Base-by-base conservation (phyloP, 1,284 basidiomycete genomes). In the Takashimella tepidaria region DNA sequence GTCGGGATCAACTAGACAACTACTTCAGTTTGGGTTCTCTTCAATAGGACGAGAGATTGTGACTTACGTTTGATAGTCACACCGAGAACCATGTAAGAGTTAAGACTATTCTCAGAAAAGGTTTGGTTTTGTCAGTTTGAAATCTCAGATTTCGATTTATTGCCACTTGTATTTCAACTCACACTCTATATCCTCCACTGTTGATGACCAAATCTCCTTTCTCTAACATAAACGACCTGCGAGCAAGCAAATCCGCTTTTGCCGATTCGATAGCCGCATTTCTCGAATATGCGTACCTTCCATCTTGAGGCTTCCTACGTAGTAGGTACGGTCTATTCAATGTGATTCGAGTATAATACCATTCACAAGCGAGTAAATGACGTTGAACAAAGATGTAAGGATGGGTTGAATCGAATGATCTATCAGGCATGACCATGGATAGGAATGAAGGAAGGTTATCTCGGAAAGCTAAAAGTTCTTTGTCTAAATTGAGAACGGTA, bases 191-290 rank as follows among this genome's bases (percentile, higher is more conserved):
- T 2, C 73, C 73, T 20, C 73, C 75, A 45, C 63, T 66, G 59
- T 76, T 75, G 43, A 74, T 72, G 26, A 74, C 69, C 51, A 74
- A 56, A 53, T 75, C 73, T 19, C 72, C 70, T 61, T 76, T 76
- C 56, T 75, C 75, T 61, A 76, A 71, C 52, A 75, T 67, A 53
- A 76, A 77, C 4, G 72, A 66, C 50, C 75, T 58, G 27, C 76
- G 62, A 41, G 69, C 70, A 10, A 76, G 58, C 40, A 77, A 60
- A 59, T 77, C 76, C 16, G 75, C 75, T 20, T 70, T 75, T 1
- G 76, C 76, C 21, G 71, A 69, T 54, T 77, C 76, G 53, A 76
- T 76, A 4, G 76, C 76, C 2, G 76, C 76, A 31, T 73, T 71
- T 26, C 75, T 68, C 22, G 74, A 76, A 49, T 77, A 77, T 6